Percentiles rank a stretch among this genome's conserved stretches.
phyloP scores from a whole-genome alignment of 2,329 filamentous ascomycete genomes.

The Aspergillus sp. region DNA sequence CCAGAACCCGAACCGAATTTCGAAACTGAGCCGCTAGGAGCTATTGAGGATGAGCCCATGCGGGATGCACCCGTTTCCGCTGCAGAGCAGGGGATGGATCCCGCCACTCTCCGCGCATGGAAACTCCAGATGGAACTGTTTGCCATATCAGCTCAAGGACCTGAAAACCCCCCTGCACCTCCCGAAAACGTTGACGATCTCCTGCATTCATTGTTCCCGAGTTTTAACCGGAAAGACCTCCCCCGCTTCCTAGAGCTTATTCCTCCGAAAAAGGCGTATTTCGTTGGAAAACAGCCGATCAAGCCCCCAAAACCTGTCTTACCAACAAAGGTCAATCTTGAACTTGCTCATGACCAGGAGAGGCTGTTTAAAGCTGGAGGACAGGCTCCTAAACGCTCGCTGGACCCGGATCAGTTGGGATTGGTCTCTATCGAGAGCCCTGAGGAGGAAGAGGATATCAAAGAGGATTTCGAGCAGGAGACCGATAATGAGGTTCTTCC shows the following conservation, averaged over 20 bases:
- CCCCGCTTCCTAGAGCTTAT: constrained; percentile 76
- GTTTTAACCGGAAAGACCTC: constrained; percentile 64
- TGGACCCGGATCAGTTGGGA: constrained; percentile 48
- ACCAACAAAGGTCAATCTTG: constrained; percentile 79
- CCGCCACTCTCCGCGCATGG: constrained; percentile 32
- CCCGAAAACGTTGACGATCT: constrained; percentile 66
- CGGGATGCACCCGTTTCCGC: constrained; percentile 14
- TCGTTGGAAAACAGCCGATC: constrained; percentile 65
- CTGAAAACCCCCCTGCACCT: constrained; percentile 56
- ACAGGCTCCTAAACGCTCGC: constrained; percentile 43
- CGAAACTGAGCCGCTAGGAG: constrained; percentile 17
- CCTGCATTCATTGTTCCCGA: constrained; percentile 70
- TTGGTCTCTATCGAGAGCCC: constrained; percentile 40
- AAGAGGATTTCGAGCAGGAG: constrained; percentile 43
- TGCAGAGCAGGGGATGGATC: constrained; percentile 31
- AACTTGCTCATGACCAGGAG: constrained; percentile 77
- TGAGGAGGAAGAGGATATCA: constrained; percentile 41
- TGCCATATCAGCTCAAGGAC: constrained; percentile 38
- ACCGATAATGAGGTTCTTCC: constrained; percentile 54
- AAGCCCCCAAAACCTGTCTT: constrained; percentile 75
- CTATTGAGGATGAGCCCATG: constrained; percentile 14
- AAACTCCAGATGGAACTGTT: constrained; percentile 40
- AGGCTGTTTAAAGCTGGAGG: constrained; percentile 71
- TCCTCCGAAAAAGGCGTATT: constrained; percentile 67
- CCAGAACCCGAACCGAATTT: constrained; percentile 8